Conservation (phyloP, 345 rosid genomes). For the Carallia brachiata region DNA sequence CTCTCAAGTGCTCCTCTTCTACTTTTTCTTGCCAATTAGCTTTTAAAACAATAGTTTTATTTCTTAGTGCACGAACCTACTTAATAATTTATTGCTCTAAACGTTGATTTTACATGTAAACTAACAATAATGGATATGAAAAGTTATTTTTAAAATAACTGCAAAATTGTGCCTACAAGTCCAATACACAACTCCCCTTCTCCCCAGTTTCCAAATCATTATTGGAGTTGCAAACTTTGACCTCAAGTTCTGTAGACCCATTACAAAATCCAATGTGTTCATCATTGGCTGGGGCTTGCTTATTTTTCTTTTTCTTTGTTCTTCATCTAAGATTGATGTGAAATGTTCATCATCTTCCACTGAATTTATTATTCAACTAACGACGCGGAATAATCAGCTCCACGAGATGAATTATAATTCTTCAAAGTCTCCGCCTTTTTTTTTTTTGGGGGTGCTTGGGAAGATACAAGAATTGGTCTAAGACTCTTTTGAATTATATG, state of each 20-base stretch:
- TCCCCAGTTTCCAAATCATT: slow-evolving; percentile 9
- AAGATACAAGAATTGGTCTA: too few species aligned
- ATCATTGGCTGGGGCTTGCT: background rate
- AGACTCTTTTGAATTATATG: too few species aligned
- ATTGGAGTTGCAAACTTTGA: slow-evolving; percentile 30
- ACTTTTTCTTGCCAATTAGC: background rate
- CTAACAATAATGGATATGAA: background rate
- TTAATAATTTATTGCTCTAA: too few species aligned
- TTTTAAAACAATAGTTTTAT: too few species aligned
- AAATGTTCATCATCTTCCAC: too few species aligned
- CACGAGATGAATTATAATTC: too few species aligned
- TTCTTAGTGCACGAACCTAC: too few species aligned
- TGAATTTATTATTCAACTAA: too few species aligned
- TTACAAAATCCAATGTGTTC: slow-evolving; percentile 3
- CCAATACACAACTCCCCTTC: slow-evolving; percentile 5
- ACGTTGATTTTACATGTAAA: too few species aligned
- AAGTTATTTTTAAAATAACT: background rate
- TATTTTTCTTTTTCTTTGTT: background rate
- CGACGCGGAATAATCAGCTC: too few species aligned
- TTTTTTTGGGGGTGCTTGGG: too few species aligned
- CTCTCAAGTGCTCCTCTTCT: slow-evolving; percentile 1
- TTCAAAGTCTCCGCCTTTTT: too few species aligned
- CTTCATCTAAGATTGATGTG: background rate
- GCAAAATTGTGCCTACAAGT: background rate
- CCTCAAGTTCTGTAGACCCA: slow-evolving; percentile 9